Conservation (phyloP, 768 basidiomycete species). For the Amyloporia xantha region DNA sequence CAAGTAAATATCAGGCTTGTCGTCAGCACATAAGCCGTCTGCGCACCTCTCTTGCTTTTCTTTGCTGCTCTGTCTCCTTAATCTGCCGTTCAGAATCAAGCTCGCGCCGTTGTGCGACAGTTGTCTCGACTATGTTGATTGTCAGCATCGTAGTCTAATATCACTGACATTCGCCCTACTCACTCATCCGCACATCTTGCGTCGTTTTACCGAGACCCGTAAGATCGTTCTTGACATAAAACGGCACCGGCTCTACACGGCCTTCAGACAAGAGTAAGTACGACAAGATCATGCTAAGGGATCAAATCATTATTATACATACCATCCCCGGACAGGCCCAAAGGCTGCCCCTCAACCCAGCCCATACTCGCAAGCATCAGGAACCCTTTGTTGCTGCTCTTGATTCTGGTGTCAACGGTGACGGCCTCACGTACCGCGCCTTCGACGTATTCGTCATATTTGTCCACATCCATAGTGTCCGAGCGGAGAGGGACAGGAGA, state of each 20-base stretch:
- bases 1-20: not conserved
- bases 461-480: constrained; percentile 48
- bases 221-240: constrained; percentile 68
- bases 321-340: constrained; percentile 78
- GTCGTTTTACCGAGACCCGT: constrained; percentile 75
- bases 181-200: constrained; percentile 71
- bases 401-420: constrained; percentile 78
- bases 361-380: constrained; percentile 75
- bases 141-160: not conserved
- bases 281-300: not conserved
- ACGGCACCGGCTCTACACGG: constrained; percentile 78
- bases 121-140: constrained; percentile 47
- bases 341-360: constrained; percentile 73
- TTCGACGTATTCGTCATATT: constrained; percentile 55
- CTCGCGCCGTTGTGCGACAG: constrained; percentile 73
- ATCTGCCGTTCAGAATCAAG: constrained; percentile 78
- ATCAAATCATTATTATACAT: constrained; percentile 2
- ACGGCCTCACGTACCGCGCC: constrained; percentile 54
- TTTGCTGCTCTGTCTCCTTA: constrained; percentile 76
- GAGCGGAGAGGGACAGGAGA: constrained; percentile 44
- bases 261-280: constrained; percentile 34
- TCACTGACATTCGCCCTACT: constrained; percentile 1
- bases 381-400: constrained; percentile 75
- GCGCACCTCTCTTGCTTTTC: constrained; percentile 61
- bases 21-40: not conserved